Evolutionary conservation across 805 yeast genomes (phyloP).

Genomic region (Wickerhamomyces silvicola): DNA sequence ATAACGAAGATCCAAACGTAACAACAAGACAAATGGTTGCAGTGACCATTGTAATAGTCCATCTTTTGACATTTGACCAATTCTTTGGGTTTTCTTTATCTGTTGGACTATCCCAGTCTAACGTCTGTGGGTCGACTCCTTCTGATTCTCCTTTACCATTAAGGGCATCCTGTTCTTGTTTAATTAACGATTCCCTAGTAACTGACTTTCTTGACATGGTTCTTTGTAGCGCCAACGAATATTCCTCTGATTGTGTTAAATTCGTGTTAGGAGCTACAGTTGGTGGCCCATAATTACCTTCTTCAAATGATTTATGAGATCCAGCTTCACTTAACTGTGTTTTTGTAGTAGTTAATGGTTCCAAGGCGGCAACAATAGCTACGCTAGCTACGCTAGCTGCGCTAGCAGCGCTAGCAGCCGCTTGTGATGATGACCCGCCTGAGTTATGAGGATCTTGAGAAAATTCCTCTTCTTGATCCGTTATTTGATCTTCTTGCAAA

Average conservation of each 20-base stretch:
- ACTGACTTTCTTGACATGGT: conserved; percentile 21
- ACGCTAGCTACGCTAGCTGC: too few species aligned
- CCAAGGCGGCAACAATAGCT: too few species aligned
- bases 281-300: conserved; percentile 17
- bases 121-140: conserved; percentile 31
- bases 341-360: not conserved
- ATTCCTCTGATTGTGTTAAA: conserved; percentile 12
- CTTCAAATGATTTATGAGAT: conserved; percentile 14
- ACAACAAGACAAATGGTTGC: conserved; percentile 63
- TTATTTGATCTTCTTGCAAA: too few species aligned
- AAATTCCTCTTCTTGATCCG: too few species aligned
- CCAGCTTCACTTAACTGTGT: not conserved
- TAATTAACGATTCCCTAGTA: conserved; percentile 5
- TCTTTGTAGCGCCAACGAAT: conserved; percentile 17
- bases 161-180: conserved; percentile 3
- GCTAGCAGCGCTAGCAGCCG: too few species aligned
- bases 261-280: conserved; percentile 4
- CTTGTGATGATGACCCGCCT: too few species aligned
- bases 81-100: conserved; percentile 63
- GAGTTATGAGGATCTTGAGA: too few species aligned
- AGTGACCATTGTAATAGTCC: conserved; percentile 59
- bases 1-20: conserved; percentile 70
- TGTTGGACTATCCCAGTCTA: conserved; percentile 56
- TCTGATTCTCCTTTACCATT: conserved; percentile 7
- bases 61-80: conserved; percentile 59